A percentile compares a stretch with the other conserved stretches of the same genome.
phyloP scores from a whole-genome alignment of 2,329 filamentous ascomycete genomes.

The Beauveria rudraprayagi region DNA sequence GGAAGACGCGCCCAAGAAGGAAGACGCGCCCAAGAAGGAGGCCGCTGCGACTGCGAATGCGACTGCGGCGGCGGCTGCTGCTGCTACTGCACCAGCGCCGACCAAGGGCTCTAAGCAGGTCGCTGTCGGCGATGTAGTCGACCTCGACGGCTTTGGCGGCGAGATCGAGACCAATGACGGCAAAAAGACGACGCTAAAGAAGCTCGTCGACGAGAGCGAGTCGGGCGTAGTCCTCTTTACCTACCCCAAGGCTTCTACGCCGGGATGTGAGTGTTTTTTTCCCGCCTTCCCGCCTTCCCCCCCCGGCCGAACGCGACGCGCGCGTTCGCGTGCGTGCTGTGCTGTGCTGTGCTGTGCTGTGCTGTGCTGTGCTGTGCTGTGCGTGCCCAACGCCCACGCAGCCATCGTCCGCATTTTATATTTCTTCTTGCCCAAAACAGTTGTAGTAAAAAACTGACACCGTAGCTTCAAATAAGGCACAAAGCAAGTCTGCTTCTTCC shows the following conservation, averaged over 20 bases:
- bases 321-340: background rate
- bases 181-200: constrained; percentile 67
- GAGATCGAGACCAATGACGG: constrained; percentile 84
- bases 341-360: no score
- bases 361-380: no score
- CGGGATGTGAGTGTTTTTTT: constrained; percentile 73
- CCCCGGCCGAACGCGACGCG: background rate
- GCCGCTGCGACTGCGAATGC: background rate
- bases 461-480: constrained; percentile 55
- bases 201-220: constrained; percentile 75
- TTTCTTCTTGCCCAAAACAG: background rate
- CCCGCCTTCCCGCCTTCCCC: no score
- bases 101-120: constrained; percentile 29
- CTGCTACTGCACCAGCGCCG: background rate
- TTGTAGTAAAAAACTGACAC: background rate
- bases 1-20: background rate
- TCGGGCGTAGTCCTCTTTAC: constrained; percentile 87
- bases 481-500: constrained; percentile 86
- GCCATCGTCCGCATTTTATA: background rate
- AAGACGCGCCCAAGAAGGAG: background rate
- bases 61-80: no score
- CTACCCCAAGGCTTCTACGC: constrained; percentile 90
- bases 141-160: constrained; percentile 52
- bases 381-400: background rate
- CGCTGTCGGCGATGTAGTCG: constrained; percentile 46